Conservation (phyloP, 2,329 filamentous ascomycete genomes). For the Celoporthe dispersa region DNA sequence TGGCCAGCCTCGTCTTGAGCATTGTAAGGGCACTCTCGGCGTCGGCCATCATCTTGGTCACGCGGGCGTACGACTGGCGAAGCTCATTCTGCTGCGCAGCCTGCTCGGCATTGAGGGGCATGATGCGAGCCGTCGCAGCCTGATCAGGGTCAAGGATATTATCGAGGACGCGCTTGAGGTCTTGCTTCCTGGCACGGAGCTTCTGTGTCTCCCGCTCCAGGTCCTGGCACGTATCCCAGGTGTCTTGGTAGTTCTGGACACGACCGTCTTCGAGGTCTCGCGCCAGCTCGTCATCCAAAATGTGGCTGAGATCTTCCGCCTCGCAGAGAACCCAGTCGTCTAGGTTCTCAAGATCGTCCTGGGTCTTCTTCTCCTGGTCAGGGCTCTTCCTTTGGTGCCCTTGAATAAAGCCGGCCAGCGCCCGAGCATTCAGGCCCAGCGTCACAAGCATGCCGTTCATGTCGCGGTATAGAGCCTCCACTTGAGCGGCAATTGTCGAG, state of each 20-base stretch:
- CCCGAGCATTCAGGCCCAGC: conserved; percentile 78
- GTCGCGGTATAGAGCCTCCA: conserved; percentile 73
- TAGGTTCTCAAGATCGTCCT: conserved; percentile 69
- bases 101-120: conserved; percentile 85
- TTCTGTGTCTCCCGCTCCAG: conserved; percentile 72
- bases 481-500: conserved; percentile 61
- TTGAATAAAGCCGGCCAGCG: conserved; percentile 67
- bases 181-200: conserved; percentile 75
- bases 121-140: conserved; percentile 64
- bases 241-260: conserved; percentile 69
- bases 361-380: conserved; percentile 60
- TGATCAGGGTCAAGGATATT: conserved; percentile 71
- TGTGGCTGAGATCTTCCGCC: conserved; percentile 67
- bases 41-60: conserved; percentile 75
- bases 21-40: conserved; percentile 80
- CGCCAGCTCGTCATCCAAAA: conserved; percentile 69
- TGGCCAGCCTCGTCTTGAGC: conserved; percentile 76
- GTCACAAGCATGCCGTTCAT: conserved; percentile 96
- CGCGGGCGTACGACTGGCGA: conserved; percentile 72
- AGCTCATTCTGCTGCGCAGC: conserved; percentile 82
- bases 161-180: conserved; percentile 76
- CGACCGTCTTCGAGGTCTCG: conserved; percentile 68
- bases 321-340: conserved; percentile 79
- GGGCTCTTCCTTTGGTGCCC: conserved; percentile 65
- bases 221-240: conserved; percentile 69